phyloP scores from a whole-genome alignment of 345 rosid genomes.

The Adansonia digitata region DNA sequence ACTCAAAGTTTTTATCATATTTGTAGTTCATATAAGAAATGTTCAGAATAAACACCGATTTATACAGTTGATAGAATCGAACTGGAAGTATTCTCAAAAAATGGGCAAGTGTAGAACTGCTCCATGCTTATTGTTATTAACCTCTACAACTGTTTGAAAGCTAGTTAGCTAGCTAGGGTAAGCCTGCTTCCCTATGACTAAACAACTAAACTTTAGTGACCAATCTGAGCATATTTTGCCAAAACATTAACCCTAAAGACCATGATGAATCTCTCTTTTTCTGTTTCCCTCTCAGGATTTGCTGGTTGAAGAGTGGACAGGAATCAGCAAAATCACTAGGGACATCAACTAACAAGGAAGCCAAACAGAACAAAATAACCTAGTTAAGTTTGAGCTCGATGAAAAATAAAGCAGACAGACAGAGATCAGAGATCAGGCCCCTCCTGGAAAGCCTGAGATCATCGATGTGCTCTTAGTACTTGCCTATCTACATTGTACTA shows the following conservation, averaged over 20 bases:
- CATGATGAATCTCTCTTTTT: background rate
- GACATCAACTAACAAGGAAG: slow-evolving; percentile 4
- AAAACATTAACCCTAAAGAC: slow-evolving; percentile 14
- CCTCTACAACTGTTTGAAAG: background rate
- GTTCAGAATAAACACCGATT: background rate
- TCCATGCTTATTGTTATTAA: background rate
- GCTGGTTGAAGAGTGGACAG: background rate
- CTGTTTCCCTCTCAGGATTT: background rate
- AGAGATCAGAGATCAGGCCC: slow-evolving; percentile 14
- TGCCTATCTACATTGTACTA: background rate
- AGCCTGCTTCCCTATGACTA: background rate
- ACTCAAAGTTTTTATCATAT: background rate
- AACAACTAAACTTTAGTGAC: background rate
- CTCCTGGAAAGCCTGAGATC: slow-evolving; percentile 17
- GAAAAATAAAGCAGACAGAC: background rate
- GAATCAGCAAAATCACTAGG: background rate
- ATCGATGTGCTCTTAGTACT: slow-evolving; percentile 9
- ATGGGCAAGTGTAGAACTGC: background rate
- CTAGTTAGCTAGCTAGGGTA: background rate
- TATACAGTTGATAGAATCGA: background rate
- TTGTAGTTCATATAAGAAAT: background rate
- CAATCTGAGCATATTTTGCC: background rate
- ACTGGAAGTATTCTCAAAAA: background rate
- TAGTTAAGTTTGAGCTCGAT: slow-evolving; percentile 8
- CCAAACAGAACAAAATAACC: slow-evolving; percentile 6